Evolutionary conservation across 1,284 basidiomycete genomes (phyloP).

Genomic region (Singerocomus inundabilis): DNA sequence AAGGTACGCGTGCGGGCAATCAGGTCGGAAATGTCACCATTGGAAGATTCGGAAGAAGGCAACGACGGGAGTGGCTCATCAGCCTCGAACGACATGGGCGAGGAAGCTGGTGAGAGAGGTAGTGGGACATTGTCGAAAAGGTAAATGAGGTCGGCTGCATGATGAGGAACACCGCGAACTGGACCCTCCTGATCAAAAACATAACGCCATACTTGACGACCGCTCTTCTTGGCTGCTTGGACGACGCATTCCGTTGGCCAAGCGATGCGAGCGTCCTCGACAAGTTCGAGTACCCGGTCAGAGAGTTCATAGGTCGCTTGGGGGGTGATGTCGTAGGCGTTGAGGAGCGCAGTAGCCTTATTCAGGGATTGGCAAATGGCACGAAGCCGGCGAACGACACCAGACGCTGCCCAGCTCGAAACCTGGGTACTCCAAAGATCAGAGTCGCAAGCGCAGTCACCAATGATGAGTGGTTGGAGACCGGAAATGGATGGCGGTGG

Average conservation of each 20-base stretch:
- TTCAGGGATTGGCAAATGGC: constrained; percentile 68
- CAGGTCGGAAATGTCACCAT: constrained; percentile 29
- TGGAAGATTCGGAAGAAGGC: constrained; percentile 33
- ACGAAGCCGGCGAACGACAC: constrained; percentile 61
- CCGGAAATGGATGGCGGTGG: constrained; percentile 29
- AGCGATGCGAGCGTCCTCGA: constrained; percentile 68
- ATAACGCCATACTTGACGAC: constrained; percentile 66
- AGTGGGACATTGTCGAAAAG: constrained; percentile 70
- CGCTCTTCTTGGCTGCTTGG: constrained; percentile 45
- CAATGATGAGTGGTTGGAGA: constrained; percentile 69
- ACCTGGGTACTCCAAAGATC: constrained; percentile 57
- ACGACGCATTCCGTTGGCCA: constrained; percentile 70
- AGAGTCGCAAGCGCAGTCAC: constrained; percentile 66
- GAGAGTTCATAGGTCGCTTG: constrained; percentile 63
- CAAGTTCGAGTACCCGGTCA: constrained; percentile 63
- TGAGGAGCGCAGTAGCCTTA: constrained; percentile 57
- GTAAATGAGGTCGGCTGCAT: constrained; percentile 68
- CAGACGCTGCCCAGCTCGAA: constrained; percentile 59
- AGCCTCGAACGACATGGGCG: constrained; percentile 39
- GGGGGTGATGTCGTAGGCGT: constrained; percentile 64
- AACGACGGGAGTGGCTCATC: constrained; percentile 34
- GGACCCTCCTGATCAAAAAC: constrained; percentile 78
- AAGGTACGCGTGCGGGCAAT: constrained; percentile 28
- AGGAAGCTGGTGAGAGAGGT: constrained; percentile 35
- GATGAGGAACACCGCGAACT: constrained; percentile 57